Conservation (phyloP, 108 stramenopile species). For the Epipyxis sp. region DNA sequence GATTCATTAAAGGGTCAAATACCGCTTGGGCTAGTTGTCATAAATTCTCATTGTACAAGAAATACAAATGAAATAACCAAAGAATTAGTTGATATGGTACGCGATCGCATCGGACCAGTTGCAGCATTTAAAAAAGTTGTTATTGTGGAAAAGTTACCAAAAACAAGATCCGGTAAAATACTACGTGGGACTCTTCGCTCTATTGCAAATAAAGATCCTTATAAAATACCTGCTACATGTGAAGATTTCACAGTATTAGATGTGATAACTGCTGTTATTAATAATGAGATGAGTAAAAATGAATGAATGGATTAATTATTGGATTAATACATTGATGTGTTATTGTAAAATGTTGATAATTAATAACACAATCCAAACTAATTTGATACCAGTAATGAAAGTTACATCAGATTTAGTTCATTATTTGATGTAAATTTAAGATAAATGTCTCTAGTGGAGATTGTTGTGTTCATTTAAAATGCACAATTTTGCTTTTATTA, state of each 20-base stretch:
- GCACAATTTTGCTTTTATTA: no score
- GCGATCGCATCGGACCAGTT: conserved; percentile 63
- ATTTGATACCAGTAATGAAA: no score
- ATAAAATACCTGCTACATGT: conserved; percentile 65
- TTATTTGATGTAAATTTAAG: no score
- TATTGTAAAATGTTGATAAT: background rate
- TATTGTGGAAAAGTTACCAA: conserved; percentile 63
- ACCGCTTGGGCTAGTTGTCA: conserved; percentile 66
- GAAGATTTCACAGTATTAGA: conserved; percentile 65
- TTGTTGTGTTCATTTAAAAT: no score
- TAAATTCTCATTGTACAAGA: conserved; percentile 34
- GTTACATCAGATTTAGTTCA: no score
- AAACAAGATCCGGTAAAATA: conserved; percentile 71
- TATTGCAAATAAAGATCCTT: conserved; percentile 59
- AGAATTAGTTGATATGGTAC: conserved; percentile 60
- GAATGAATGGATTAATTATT: background rate
- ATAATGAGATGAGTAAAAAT: background rate
- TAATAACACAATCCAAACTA: no score
- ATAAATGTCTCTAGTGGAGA: no score
- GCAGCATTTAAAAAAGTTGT: conserved; percentile 62
- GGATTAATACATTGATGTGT: background rate
- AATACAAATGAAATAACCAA: conserved; percentile 43
- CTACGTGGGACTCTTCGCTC: conserved; percentile 63
- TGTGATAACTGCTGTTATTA: background rate
- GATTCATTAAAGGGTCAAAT: conserved; percentile 67